phyloP scores from a whole-genome alignment of 345 rosid genomes.

The Isatis tinctoria region DNA sequence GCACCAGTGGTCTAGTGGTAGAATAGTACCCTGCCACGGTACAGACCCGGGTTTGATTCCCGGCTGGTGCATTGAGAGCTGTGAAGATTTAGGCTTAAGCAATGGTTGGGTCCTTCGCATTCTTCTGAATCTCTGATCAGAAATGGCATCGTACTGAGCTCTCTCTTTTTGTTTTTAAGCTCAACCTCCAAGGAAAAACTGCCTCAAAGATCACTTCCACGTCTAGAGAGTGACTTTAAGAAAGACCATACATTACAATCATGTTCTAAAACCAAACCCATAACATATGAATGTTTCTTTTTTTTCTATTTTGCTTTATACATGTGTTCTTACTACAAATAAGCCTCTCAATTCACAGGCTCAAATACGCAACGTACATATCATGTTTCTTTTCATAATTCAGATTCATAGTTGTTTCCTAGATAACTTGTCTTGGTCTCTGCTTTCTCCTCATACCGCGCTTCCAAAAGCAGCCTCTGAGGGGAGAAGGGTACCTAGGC shows the following conservation, averaged over 20 bases:
- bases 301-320: no score
- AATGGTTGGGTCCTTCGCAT: no score
- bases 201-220: no score
- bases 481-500: slow-evolving; percentile 11
- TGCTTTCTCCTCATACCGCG: slow-evolving; percentile 1
- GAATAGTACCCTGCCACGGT: slow-evolving; percentile 75
- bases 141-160: no score
- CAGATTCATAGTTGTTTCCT: background rate
- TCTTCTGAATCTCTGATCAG: no score
- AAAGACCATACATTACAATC: no score
- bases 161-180: no score
- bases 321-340: background rate
- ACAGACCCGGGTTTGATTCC: slow-evolving; percentile 82
- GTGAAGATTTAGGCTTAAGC: no score
- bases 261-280: no score
- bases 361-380: slow-evolving; percentile 5
- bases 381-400: slow-evolving; percentile 6
- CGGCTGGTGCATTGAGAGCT: slow-evolving; percentile 48
- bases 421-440: background rate
- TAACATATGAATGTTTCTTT: no score
- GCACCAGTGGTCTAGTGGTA: slow-evolving; percentile 54
- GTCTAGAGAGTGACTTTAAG: no score
- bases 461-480: slow-evolving; percentile 26
- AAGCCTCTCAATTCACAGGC: background rate
- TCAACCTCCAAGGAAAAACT: no score